Conservation (phyloP, 352 stramenopile species). For the Achlya hypogyna region DNA sequence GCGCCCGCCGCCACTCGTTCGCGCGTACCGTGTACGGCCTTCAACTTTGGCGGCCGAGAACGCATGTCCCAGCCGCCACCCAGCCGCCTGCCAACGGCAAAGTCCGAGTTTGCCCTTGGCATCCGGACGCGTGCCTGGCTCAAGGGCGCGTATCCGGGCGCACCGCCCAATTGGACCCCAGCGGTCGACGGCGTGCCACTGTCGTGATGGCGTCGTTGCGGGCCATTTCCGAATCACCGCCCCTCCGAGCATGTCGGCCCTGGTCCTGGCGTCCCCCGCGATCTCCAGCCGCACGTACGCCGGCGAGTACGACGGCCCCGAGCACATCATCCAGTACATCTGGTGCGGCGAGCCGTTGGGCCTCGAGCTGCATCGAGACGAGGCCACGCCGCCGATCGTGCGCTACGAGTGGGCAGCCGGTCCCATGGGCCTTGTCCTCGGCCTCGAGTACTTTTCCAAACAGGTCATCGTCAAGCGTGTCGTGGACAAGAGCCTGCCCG, state of each 20-base stretch:
- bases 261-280: background rate
- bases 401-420: background rate
- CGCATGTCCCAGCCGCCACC: background rate
- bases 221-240: background rate
- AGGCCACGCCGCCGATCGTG: background rate
- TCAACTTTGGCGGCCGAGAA: background rate
- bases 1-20: background rate
- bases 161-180: background rate
- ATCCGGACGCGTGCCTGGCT: background rate
- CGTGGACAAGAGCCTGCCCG: background rate
- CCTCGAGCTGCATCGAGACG: constrained; percentile 2
- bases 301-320: background rate
- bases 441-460: constrained; percentile 13
- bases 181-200: background rate
- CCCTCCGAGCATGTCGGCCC: background rate
- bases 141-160: background rate
- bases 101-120: background rate
- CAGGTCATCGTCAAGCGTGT: constrained; percentile 12
- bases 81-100: no score
- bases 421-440: constrained; percentile 4
- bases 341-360: constrained; percentile 16
- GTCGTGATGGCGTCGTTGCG: background rate
- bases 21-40: background rate
- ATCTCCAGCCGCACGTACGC: constrained; percentile 1
- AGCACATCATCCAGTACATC: constrained; percentile 20